Percentiles rank a stretch among this genome's conserved stretches.
These are phyloP conservation scores for Gomphus sp. DNA, from an alignment of 1,284 basidiomycete species.

Conservation along the genomic window DNA sequence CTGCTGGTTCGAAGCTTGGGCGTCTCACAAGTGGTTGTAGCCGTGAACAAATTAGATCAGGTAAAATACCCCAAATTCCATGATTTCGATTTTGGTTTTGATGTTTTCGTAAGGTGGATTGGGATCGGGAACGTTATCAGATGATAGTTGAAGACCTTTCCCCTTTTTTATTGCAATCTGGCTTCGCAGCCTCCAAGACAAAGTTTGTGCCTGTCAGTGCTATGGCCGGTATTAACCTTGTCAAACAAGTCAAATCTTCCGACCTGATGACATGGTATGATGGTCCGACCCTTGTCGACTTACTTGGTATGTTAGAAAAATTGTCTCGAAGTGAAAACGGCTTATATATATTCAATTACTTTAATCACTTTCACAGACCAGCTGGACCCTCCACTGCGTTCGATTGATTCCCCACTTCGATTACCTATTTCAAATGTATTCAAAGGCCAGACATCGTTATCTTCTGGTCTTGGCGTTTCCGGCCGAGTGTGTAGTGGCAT, in stretches of 20 bases:
- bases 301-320: constrained; percentile 48
- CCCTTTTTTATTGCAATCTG: constrained; percentile 81
- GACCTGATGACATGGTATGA: constrained; percentile 69
- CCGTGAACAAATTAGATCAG: constrained; percentile 92
- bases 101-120: constrained; percentile 56
- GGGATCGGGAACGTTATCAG: constrained; percentile 77
- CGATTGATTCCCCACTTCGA: constrained; percentile 71
- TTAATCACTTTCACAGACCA: constrained; percentile 40
- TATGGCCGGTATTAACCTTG: constrained; percentile 85
- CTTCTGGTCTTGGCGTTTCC: constrained; percentile 67
- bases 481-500: constrained; percentile 87
- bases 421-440: constrained; percentile 95
- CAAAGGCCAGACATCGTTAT: constrained; percentile 70
- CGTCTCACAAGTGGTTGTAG: constrained; percentile 89
- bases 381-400: constrained; percentile 74
- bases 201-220: constrained; percentile 87
- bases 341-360: too few species aligned
- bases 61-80: constrained; percentile 30
- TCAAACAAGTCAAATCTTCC: constrained; percentile 37
- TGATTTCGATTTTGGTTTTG: not conserved
- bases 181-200: constrained; percentile 74
- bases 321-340: not conserved
- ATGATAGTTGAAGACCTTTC: constrained; percentile 71
- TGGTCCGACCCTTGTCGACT: constrained; percentile 78
- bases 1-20: constrained; percentile 89